These are phyloP conservation scores for Powellomyces hirtus DNA, from an alignment of 192 early-diverging fungal species.

Conservation along the genomic window DNA sequence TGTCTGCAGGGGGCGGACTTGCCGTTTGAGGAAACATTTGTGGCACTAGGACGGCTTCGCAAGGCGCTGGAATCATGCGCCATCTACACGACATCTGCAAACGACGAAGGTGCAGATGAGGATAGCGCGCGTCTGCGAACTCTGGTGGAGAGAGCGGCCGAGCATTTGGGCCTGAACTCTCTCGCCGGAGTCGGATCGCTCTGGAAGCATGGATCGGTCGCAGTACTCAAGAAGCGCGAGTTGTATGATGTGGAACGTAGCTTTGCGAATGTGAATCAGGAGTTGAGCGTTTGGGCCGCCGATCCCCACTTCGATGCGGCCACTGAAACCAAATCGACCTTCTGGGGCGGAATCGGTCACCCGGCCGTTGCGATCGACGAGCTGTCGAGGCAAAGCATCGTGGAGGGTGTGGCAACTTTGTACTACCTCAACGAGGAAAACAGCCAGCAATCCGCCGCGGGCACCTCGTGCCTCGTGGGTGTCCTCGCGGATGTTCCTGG, in stretches of 20 bases:
- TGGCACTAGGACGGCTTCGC: slow-evolving; percentile 35
- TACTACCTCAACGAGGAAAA: slow-evolving; percentile 63
- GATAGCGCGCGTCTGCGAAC: not conserved
- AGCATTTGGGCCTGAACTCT: not conserved
- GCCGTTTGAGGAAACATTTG: slow-evolving; percentile 54
- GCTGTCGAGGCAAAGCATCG: slow-evolving; percentile 48
- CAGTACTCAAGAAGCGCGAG: slow-evolving; percentile 4
- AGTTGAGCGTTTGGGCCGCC: slow-evolving; percentile 3
- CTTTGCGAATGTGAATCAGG: not conserved
- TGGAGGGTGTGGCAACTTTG: slow-evolving; percentile 67
- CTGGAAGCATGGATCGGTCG: slow-evolving; percentile 27
- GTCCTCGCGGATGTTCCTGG: slow-evolving; percentile 5
- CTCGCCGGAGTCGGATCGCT: slow-evolving; percentile 20
- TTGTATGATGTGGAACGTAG: not conserved
- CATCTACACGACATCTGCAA: not conserved
- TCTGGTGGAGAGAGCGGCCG: not conserved
- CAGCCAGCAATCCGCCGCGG: not conserved
- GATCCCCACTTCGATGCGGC: not conserved
- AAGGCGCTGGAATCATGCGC: not conserved
- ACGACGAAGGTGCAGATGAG: not conserved
- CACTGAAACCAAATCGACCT: not conserved
- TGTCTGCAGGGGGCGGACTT: slow-evolving; percentile 37
- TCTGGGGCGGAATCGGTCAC: slow-evolving; percentile 8
- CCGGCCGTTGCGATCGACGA: slow-evolving; percentile 6
- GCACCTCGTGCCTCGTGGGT: not conserved